A percentile compares a stretch with the other conserved stretches of the same genome.
Evolutionary conservation across 1,139 yeast species (phyloP).

Genomic region (Groenewaldozyma sp.): DNA sequence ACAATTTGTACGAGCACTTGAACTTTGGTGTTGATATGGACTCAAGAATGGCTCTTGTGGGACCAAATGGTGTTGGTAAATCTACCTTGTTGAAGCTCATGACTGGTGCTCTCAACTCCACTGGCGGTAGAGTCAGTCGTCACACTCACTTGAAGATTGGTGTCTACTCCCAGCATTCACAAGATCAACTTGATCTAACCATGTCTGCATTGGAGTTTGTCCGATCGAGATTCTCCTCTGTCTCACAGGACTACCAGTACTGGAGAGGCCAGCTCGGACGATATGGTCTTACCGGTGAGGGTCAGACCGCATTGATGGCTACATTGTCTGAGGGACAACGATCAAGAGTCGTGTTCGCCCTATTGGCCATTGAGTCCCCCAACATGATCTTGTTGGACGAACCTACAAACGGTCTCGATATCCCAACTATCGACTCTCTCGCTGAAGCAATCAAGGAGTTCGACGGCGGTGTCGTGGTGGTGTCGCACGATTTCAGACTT

Average conservation of each 20-base stretch:
- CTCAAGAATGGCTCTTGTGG: constrained; percentile 94
- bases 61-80: constrained; percentile 99
- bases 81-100: constrained; percentile 90
- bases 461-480: constrained; percentile 98
- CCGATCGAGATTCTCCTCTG: constrained; percentile 78
- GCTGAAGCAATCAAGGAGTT: constrained; percentile 92
- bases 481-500: constrained; percentile 97
- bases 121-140: constrained; percentile 89
- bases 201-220: constrained; percentile 94
- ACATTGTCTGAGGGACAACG: constrained; percentile 98
- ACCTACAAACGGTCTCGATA: constrained; percentile 99
- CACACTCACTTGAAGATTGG: constrained; percentile 98
- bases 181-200: constrained; percentile 93
- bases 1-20: constrained; percentile 80
- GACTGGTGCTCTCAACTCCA: constrained; percentile 90
- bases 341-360: constrained; percentile 95
- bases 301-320: constrained; percentile 97
- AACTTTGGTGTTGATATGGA: constrained; percentile 99
- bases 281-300: constrained; percentile 97
- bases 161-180: constrained; percentile 98
- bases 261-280: constrained; percentile 99
- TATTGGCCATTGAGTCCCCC: constrained; percentile 90
- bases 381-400: constrained; percentile 92
- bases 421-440: constrained; percentile 93
- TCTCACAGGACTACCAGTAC: constrained; percentile 97